Percentiles rank a stretch among this genome's conserved stretches.
These are phyloP conservation scores for Kondoa subrosea DNA, from an alignment of 768 basidiomycete species.

Conservation along the genomic window DNA sequence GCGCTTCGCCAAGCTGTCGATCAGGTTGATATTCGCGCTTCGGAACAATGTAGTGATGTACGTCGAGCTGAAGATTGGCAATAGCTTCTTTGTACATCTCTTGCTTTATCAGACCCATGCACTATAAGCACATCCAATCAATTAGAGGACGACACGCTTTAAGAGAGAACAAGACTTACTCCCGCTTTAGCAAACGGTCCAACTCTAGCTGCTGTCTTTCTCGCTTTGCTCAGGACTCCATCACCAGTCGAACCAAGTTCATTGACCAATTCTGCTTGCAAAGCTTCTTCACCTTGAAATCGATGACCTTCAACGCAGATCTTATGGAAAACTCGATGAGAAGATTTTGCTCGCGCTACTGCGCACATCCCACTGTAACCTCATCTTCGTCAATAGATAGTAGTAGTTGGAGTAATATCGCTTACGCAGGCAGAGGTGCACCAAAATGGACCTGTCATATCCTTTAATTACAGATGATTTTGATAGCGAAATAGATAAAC, in stretches of 20 bases:
- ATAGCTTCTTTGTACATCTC: slow-evolving; percentile 14
- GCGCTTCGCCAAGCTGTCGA: neutral
- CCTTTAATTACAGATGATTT: neutral
- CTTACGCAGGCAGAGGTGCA: slow-evolving; percentile 15
- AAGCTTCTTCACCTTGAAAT: slow-evolving; percentile 56
- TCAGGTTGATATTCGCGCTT: neutral
- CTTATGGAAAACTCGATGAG: slow-evolving; percentile 44
- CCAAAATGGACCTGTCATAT: slow-evolving; percentile 32
- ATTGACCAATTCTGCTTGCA: slow-evolving; percentile 52
- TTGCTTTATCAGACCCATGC: slow-evolving; percentile 14
- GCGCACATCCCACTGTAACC: slow-evolving; percentile 58
- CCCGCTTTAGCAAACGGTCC: slow-evolving; percentile 7
- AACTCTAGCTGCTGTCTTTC: slow-evolving; percentile 41
- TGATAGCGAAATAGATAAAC: slow-evolving; percentile 4
- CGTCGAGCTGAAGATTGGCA: slow-evolving; percentile 7
- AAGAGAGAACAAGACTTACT: neutral
- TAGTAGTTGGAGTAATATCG: neutral
- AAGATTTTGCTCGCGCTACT: slow-evolving; percentile 50
- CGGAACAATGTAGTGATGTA: neutral
- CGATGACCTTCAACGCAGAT: slow-evolving; percentile 64
- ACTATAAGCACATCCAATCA: neutral
- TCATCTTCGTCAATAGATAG: slow-evolving; percentile 57
- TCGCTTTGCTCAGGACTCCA: slow-evolving; percentile 47
- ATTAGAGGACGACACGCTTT: neutral
- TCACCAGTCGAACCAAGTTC: slow-evolving; percentile 46